Conservation (phyloP, 352 stramenopile species). For the Pythium apleroticum region DNA sequence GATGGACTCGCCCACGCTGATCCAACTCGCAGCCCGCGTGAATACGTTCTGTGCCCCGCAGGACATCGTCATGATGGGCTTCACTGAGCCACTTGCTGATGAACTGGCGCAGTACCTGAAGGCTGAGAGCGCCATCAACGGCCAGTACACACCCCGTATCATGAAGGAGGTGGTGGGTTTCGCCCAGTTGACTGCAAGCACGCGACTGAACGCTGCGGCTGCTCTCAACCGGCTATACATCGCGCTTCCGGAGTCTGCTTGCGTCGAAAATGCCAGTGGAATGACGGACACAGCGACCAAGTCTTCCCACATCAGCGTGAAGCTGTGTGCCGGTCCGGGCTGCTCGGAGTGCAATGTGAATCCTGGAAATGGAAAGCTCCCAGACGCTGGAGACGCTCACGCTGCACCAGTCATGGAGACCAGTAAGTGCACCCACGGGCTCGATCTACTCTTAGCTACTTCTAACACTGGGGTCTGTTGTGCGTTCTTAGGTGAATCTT, state of each 20-base stretch:
- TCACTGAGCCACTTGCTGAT: slow-evolving; percentile 12
- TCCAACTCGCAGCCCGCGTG: slow-evolving; percentile 4
- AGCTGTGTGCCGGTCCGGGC: slow-evolving; percentile 7
- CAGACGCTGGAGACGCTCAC: background rate
- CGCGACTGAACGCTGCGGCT: background rate
- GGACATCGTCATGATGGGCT: slow-evolving; percentile 22
- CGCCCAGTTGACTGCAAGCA: background rate
- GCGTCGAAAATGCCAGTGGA: slow-evolving; percentile 1
- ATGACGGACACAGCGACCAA: background rate
- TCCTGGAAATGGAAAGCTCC: background rate
- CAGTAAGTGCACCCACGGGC: slow-evolving; percentile 11
- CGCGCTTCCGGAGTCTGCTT: background rate
- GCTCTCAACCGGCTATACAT: slow-evolving; percentile 23
- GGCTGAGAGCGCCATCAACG: slow-evolving; percentile 19
- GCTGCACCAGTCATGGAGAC: background rate
- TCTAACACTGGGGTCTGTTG: background rate
- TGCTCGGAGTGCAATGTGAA: slow-evolving; percentile 4
- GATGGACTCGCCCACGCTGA: slow-evolving; percentile 7
- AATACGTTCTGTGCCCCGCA: slow-evolving; percentile 18
- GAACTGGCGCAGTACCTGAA: slow-evolving; percentile 19
- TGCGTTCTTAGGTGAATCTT: background rate
- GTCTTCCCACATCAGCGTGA: slow-evolving; percentile 3
- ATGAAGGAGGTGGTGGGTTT: slow-evolving; percentile 19
- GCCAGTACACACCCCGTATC: slow-evolving; percentile 9
- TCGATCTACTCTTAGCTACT: background rate